Percentiles rank a stretch among this genome's conserved stretches.
phyloP scores from a whole-genome alignment of 495 filamentous ascomycete genomes.

The Amniculicola lignicola region DNA sequence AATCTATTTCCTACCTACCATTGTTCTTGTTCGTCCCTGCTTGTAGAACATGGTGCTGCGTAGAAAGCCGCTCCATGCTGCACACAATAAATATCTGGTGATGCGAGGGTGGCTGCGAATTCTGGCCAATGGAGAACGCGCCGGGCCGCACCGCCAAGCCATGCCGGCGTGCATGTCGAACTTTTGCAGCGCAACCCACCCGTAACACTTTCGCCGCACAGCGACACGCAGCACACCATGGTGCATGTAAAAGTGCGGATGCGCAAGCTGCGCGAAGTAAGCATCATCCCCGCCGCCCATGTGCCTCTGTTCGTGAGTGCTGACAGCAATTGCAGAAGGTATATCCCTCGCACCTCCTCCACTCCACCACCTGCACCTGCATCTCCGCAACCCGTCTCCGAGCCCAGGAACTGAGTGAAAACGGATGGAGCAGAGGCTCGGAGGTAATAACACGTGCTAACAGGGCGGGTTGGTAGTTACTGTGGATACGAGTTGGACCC shows the following conservation, averaged over 20 bases:
- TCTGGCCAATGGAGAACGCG: too few relatives aligned
- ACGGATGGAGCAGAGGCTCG: neutral
- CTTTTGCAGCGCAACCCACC: conserved; percentile 10
- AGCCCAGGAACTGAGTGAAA: too few relatives aligned
- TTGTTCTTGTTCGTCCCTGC: too few relatives aligned
- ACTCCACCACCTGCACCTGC: conserved; percentile 11
- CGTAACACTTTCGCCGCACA: neutral
- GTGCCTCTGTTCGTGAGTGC: neutral
- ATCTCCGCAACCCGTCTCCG: neutral
- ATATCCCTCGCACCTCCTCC: conserved; percentile 20
- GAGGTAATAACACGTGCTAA: neutral
- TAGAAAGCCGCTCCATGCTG: too few relatives aligned
- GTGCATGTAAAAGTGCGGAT: conserved; percentile 75
- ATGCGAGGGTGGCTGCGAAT: too few relatives aligned
- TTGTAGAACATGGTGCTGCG: too few relatives aligned
- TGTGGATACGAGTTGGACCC: conserved; percentile 68
- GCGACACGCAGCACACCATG: conserved; percentile 54
- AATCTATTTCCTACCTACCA: too few relatives aligned
- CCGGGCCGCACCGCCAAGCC: neutral
- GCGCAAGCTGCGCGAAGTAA: conserved; percentile 72
- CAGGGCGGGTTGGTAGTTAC: conserved; percentile 52
- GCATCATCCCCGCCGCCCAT: conserved; percentile 31
- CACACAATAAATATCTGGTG: too few relatives aligned
- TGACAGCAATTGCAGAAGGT: conserved; percentile 45
- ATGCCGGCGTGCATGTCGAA: conserved; percentile 17